A percentile compares a stretch with the other conserved stretches of the same genome.
Conservation (phyloP, 2,329 filamentous ascomycete species). For the Aspergillus sp. region DNA sequence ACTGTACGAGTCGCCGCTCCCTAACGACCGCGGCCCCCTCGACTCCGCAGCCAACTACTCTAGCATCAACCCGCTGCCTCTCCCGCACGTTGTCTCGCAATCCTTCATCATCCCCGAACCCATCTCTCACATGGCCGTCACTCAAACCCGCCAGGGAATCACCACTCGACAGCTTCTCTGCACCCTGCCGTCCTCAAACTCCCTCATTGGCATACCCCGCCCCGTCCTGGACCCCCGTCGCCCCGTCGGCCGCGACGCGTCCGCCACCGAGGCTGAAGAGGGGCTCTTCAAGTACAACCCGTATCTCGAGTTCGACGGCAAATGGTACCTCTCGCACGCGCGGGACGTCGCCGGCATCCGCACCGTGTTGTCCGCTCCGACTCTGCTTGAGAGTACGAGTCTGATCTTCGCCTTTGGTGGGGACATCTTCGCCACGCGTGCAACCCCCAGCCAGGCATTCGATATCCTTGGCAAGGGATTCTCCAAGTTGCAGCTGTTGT, state of each 20-base stretch:
- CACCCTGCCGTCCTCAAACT: conserved; percentile 69
- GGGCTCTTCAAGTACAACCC: conserved; percentile 76
- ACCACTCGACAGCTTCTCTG: conserved; percentile 78
- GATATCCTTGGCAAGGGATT: conserved; percentile 93
- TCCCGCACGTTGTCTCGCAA: conserved; percentile 76
- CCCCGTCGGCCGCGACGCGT: conserved; percentile 81
- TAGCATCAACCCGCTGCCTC: conserved; percentile 62
- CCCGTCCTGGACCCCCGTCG: conserved; percentile 79
- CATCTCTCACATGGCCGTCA: conserved; percentile 78
- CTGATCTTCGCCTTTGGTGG: conserved; percentile 80
- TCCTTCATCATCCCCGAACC: conserved; percentile 76
- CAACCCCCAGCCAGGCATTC: conserved; percentile 85
- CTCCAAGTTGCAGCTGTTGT: conserved; percentile 80
- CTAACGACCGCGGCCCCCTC: conserved; percentile 82
- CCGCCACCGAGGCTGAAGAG: conserved; percentile 75
- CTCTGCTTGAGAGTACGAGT: conserved; percentile 86
- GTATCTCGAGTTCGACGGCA: conserved; percentile 78
- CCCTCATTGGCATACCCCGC: conserved; percentile 77
- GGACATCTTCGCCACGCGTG: conserved; percentile 82
- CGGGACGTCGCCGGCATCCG: conserved; percentile 76
- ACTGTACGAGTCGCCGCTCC: conserved; percentile 79
- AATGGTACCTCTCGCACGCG: conserved; percentile 75
- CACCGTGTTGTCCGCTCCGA: conserved; percentile 71
- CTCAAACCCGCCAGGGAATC: conserved; percentile 89
- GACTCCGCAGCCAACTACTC: conserved; percentile 72